These are phyloP conservation scores for Leishmania lainsoni DNA, from an alignment of 208 protist genomes.

Conservation along the genomic window DNA sequence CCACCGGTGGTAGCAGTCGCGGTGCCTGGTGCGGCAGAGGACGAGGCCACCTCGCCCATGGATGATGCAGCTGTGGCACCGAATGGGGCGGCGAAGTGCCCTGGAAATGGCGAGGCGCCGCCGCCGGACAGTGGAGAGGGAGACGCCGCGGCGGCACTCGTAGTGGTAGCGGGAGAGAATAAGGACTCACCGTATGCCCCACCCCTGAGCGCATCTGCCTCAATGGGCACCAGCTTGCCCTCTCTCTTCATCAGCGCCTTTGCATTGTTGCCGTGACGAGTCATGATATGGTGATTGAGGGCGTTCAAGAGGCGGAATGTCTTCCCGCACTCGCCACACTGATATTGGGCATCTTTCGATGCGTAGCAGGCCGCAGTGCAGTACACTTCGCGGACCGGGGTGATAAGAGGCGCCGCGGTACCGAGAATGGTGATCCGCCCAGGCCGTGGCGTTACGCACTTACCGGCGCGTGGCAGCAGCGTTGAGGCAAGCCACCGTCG, in stretches of 20 bases:
- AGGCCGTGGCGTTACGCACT: background rate
- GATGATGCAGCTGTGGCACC: slow-evolving; percentile 10
- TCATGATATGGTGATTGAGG: slow-evolving; percentile 90
- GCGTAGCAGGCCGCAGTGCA: background rate
- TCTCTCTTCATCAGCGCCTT: slow-evolving; percentile 62
- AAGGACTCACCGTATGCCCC: slow-evolving; percentile 1
- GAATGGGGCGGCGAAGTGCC: slow-evolving; percentile 26
- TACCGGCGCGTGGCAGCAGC: slow-evolving; percentile 5
- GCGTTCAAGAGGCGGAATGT: slow-evolving; percentile 88
- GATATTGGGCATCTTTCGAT: slow-evolving; percentile 45
- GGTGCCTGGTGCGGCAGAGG: background rate
- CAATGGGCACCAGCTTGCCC: slow-evolving; percentile 59
- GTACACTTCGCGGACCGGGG: slow-evolving; percentile 8
- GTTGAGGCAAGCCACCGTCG: slow-evolving; percentile 8
- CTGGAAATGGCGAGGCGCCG: slow-evolving; percentile 21
- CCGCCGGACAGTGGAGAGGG: background rate
- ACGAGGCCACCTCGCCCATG: background rate
- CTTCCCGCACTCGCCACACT: slow-evolving; percentile 85
- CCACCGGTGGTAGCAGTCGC: background rate
- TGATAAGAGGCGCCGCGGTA: background rate
- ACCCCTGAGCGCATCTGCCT: slow-evolving; percentile 23
- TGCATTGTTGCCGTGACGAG: slow-evolving; percentile 75
- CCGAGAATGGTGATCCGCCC: background rate
- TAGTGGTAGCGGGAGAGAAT: slow-evolving; percentile 5
- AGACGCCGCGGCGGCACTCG: background rate